Conservation (phyloP, 2,329 filamentous ascomycete genomes). For the Didymella sp. region DNA sequence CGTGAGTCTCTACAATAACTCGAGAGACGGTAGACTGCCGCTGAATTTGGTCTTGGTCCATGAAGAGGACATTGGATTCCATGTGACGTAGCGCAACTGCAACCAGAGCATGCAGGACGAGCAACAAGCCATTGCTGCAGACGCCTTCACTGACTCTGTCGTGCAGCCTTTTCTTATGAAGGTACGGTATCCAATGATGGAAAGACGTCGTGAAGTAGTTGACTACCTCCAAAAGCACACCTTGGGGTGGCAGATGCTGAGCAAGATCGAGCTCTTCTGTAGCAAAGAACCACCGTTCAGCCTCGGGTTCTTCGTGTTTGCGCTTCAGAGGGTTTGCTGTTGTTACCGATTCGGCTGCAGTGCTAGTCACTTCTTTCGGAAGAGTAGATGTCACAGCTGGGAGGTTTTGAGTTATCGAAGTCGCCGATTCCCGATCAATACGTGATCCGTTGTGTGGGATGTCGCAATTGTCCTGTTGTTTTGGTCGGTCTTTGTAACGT, state of each 20-base stretch:
- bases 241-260: conserved; percentile 37
- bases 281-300: conserved; percentile 27
- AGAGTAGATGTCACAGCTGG: neutral
- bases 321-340: conserved; percentile 33
- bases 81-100: conserved; percentile 41
- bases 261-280: conserved; percentile 34
- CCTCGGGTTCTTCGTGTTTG: conserved; percentile 27
- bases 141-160: conserved; percentile 28
- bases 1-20: conserved; percentile 41
- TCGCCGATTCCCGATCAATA: conserved; percentile 1
- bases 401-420: neutral
- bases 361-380: neutral
- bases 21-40: conserved; percentile 37
- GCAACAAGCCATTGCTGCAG: conserved; percentile 25
- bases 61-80: conserved; percentile 28
- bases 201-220: conserved; percentile 44
- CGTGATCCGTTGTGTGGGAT: conserved; percentile 1
- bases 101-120: conserved; percentile 42
- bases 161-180: conserved; percentile 42
- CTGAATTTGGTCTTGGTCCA: conserved; percentile 38
- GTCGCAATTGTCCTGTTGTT: neutral
- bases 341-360: neutral
- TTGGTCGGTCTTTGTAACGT: conserved; percentile 26
- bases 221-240: conserved; percentile 35
- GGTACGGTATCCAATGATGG: conserved; percentile 47